Evolutionary conservation across 2,329 filamentous ascomycete species (phyloP).

Genomic region (Arachnomyces sp.): DNA sequence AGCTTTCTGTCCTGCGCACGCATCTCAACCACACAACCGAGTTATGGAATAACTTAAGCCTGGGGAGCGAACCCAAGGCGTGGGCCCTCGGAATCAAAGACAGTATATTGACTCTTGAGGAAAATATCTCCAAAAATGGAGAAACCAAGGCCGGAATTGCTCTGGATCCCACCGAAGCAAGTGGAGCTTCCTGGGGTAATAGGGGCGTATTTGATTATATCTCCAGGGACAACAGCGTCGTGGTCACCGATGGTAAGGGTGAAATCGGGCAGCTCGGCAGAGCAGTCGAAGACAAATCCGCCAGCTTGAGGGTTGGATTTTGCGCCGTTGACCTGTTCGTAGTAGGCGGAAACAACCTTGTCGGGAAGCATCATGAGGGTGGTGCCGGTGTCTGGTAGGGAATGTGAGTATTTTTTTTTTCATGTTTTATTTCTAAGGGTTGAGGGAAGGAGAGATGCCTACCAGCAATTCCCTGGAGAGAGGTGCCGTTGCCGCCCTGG

Average conservation of each 20-base stretch:
- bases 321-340: slow-evolving; percentile 47
- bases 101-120: slow-evolving; percentile 67
- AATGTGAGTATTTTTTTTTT: too few species aligned
- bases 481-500: too few species aligned
- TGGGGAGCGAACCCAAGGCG: too few species aligned
- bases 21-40: too few species aligned
- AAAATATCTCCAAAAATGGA: slow-evolving; percentile 71
- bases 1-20: too few species aligned
- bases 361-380: slow-evolving; percentile 55
- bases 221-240: slow-evolving; percentile 44
- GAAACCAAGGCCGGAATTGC: slow-evolving; percentile 47
- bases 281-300: slow-evolving; percentile 49
- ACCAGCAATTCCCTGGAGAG: too few species aligned
- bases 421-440: too few species aligned
- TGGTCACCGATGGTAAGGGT: slow-evolving; percentile 43
- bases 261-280: slow-evolving; percentile 45
- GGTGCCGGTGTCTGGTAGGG: slow-evolving; percentile 54
- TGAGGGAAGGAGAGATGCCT: too few species aligned
- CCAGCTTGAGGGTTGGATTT: slow-evolving; percentile 40
- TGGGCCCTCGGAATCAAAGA: slow-evolving; percentile 54
- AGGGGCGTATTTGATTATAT: slow-evolving; percentile 48
- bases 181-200: slow-evolving; percentile 26
- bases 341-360: slow-evolving; percentile 50
- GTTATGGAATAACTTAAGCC: too few species aligned
- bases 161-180: slow-evolving; percentile 73